Percentiles rank a stretch among this genome's conserved stretches.
These are phyloP conservation scores for Aegilops umbellulata DNA, from an alignment of 176 grass and related monocot genomes.

Conservation along the genomic window DNA sequence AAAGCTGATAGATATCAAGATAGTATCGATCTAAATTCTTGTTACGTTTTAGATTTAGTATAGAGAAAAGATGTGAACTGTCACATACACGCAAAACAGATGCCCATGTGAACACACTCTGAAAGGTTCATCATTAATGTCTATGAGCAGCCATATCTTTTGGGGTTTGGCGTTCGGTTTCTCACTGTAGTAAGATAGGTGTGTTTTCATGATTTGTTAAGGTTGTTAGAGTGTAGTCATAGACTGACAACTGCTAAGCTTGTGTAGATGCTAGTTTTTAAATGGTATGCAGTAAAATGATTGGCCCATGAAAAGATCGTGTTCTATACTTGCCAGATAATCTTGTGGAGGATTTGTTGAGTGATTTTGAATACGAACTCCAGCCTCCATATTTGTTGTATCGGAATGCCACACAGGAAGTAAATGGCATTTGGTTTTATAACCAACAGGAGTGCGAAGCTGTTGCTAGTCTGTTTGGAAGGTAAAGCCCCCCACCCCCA, in stretches of 20 bases:
- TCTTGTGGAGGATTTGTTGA: slow-evolving; percentile 91
- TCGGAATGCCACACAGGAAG: slow-evolving; percentile 84
- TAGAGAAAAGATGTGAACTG: not conserved
- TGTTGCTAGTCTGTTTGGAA: slow-evolving; percentile 74
- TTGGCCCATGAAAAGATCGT: not conserved
- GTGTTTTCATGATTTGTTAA: not conserved
- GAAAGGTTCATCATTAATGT: no score
- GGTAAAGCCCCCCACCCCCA: slow-evolving; percentile 18
- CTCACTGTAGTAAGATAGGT: not conserved
- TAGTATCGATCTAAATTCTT: not conserved
- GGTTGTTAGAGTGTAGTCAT: not conserved
- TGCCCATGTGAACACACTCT: no score
- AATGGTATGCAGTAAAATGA: not conserved
- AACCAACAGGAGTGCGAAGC: slow-evolving; percentile 80
- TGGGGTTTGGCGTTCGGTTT: not conserved
- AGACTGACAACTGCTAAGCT: not conserved
- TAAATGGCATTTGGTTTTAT: slow-evolving; percentile 98
- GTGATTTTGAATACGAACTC: slow-evolving; percentile 92
- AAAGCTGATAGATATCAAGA: not conserved
- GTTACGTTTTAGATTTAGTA: not conserved
- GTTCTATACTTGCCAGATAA: slow-evolving; percentile 56
- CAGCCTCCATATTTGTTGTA: slow-evolving; percentile 92
- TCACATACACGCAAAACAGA: not conserved
- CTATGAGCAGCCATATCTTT: no score
- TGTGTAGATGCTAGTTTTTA: not conserved